These are phyloP conservation scores for Ceratocystis papillata DNA, from an alignment of 2,329 filamentous ascomycete species.

Conservation along the genomic window DNA sequence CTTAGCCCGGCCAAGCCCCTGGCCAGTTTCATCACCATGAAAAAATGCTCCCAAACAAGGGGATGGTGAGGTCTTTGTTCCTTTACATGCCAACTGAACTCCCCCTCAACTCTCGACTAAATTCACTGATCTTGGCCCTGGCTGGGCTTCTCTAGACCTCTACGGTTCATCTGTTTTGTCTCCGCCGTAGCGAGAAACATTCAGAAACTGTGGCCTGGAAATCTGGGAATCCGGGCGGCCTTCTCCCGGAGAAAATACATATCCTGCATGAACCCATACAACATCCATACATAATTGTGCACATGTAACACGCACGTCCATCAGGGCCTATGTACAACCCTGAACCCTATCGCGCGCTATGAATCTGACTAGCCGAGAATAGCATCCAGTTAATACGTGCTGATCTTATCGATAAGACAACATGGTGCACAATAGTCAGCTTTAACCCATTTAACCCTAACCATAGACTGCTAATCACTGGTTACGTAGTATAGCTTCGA, in stretches of 20 bases:
- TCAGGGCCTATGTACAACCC: too few relatives aligned
- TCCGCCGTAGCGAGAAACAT: conserved; percentile 8
- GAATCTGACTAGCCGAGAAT: too few relatives aligned
- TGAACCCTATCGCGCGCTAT: too few relatives aligned
- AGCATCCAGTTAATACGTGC: too few relatives aligned
- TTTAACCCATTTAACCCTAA: background rate
- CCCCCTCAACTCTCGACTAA: too few relatives aligned
- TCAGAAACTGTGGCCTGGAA: background rate
- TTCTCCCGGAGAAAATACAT: too few relatives aligned
- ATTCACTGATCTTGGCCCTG: too few relatives aligned
- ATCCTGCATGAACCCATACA: background rate
- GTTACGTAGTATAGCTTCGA: background rate
- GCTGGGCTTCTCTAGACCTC: background rate
- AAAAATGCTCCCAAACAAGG: background rate
- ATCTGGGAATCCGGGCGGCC: background rate
- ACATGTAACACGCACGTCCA: background rate
- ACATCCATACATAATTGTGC: background rate
- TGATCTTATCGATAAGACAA: background rate
- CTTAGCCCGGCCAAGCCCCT: conserved; percentile 6
- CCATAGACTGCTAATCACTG: accelerated
- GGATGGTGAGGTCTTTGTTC: background rate
- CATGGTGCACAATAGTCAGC: background rate
- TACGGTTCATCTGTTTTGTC: background rate
- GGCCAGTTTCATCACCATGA: conserved; percentile 19
- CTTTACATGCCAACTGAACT: background rate